Conservation (phyloP, 164 flowering plant genomes). For the Nymphaea thermarum region DNA sequence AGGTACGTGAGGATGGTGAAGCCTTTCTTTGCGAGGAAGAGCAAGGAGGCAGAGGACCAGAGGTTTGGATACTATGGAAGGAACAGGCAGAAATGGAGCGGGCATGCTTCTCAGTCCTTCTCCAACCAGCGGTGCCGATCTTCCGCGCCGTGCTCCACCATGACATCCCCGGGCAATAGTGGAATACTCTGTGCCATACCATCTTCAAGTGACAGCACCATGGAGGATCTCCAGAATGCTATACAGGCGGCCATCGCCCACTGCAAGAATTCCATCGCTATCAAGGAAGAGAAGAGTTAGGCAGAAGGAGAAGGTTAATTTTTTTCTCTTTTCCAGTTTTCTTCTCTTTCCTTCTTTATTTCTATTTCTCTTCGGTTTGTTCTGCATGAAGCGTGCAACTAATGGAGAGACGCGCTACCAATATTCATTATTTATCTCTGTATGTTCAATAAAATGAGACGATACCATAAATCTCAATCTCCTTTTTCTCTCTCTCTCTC, state of each 20-base stretch:
- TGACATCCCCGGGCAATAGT: conserved; percentile 72
- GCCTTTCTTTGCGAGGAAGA: conserved; percentile 37
- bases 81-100: conserved; percentile 10
- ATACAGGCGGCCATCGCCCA: conserved; percentile 97
- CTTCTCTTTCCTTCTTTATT: background rate
- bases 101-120: conserved; percentile 30
- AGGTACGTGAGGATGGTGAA: conserved; percentile 48
- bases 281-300: conserved; percentile 16
- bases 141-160: conserved; percentile 80
- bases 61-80: background rate
- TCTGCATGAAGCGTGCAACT: background rate
- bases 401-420: background rate
- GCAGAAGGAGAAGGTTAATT: background rate
- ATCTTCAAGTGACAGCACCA: conserved; percentile 44
- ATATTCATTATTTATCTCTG: background rate
- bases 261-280: conserved; percentile 77
- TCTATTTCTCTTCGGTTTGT: background rate
- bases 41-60: conserved; percentile 20
- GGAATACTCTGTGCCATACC: conserved; percentile 44
- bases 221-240: conserved; percentile 92
- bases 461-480: no score
- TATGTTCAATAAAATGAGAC: background rate
- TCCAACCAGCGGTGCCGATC: conserved; percentile 26
- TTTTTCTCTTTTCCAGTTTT: background rate
- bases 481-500: no score